A percentile compares a stretch with the other conserved stretches of the same genome.
Evolutionary conservation across 257 asterid genomes (phyloP).

Genomic region (Salvia miltiorrhiza): DNA sequence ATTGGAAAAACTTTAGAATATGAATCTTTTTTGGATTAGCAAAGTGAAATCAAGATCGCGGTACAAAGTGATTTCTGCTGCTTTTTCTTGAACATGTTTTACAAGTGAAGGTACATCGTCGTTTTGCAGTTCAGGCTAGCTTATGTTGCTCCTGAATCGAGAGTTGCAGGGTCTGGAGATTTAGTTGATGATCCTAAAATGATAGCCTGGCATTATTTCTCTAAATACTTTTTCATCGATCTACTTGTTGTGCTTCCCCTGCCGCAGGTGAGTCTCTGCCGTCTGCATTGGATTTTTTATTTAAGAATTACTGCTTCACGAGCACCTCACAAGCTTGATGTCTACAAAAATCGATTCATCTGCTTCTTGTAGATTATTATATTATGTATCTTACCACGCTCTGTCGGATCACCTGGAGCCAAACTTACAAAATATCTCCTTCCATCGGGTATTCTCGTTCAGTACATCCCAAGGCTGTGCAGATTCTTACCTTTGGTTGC

Average conservation of each 20-base stretch:
- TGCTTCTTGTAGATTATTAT: conserved; percentile 55
- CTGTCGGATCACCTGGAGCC: conserved; percentile 48
- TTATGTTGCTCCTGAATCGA: conserved; percentile 74
- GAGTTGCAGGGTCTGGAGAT: conserved; percentile 76
- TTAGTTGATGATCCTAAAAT: conserved; percentile 66
- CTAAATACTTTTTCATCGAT: conserved; percentile 55
- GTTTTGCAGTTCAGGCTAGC: conserved; percentile 79
- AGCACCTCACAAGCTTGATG: not conserved
- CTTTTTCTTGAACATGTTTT: not conserved
- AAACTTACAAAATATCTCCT: conserved; percentile 65
- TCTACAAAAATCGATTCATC: not conserved
- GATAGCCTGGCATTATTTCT: conserved; percentile 61
- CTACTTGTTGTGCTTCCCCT: conserved; percentile 63
- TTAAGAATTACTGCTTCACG: no score
- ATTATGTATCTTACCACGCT: conserved; percentile 49
- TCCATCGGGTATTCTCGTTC: conserved; percentile 59
- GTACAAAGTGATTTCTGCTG: not conserved
- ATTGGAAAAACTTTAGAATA: not conserved
- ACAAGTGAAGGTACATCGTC: conserved; percentile 9
- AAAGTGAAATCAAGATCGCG: no score
- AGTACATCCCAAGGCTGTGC: conserved; percentile 70
- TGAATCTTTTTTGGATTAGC: no score
- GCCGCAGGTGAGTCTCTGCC: conserved; percentile 56
- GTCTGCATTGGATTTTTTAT: not conserved
- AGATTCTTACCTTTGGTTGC: conserved; percentile 72